Conservation (phyloP, 176 grass and related monocot species). For the Rhipidocladum racemiflorum region DNA sequence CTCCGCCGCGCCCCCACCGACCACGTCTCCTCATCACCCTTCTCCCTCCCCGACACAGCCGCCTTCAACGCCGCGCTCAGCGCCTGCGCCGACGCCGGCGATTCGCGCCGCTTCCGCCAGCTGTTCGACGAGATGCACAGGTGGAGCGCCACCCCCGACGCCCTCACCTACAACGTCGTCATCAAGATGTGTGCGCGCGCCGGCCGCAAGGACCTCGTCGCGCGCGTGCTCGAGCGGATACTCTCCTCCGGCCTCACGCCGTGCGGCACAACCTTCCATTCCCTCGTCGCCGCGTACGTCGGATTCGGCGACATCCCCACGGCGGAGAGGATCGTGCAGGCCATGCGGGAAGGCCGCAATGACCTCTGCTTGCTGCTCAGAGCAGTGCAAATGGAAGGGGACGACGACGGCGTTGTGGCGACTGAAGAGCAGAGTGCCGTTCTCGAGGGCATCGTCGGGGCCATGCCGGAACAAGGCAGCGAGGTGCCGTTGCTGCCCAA, state of each 20-base stretch:
- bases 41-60: no score
- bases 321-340: slow-evolving; percentile 71
- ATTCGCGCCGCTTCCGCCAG: background rate
- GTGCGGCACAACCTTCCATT: slow-evolving; percentile 68
- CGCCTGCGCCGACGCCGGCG: no score
- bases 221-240: slow-evolving; percentile 44
- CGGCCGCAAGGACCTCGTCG: slow-evolving; percentile 59
- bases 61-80: no score
- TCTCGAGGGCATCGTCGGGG: slow-evolving; percentile 55
- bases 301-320: slow-evolving; percentile 65
- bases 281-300: slow-evolving; percentile 69
- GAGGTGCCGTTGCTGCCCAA: slow-evolving; percentile 41
- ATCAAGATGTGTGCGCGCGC: slow-evolving; percentile 84
- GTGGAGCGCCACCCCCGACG: slow-evolving; percentile 43
- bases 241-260: slow-evolving; percentile 34
- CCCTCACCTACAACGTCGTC: slow-evolving; percentile 73
- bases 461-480: background rate
- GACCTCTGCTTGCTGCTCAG: slow-evolving; percentile 61
- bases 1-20: slow-evolving; percentile 33
- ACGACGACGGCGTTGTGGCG: no score
- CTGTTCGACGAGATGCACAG: slow-evolving; percentile 67
- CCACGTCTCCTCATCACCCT: no score
- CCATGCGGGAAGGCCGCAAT: slow-evolving; percentile 63
- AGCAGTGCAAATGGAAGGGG: background rate
- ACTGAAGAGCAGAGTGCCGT: slow-evolving; percentile 36